Evolutionary conservation across 805 yeast genomes (phyloP), one percentile per base, ranked within the genome.

Genomic region (Metschnikowia kofuensis): DNA sequence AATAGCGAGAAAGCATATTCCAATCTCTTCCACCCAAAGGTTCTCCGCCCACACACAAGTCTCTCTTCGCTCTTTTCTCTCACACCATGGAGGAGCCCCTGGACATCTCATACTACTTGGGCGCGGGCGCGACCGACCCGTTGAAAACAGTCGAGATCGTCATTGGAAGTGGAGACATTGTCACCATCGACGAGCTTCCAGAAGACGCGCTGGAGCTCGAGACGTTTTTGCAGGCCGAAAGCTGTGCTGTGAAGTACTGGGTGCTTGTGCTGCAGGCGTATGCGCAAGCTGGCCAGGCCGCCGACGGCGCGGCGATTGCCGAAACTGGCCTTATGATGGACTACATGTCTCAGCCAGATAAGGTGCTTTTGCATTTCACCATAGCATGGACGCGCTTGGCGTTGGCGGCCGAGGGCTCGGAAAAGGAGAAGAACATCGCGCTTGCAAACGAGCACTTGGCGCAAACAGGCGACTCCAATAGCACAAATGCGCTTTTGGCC

Each of bases 151-250:
- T 82, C 56, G 87, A 83, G 65, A 85, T 92, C 60, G 97, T 96
- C 38, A 72, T 89, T 47, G 61, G 84, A 49, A 87, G 85, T 59
- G 76, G 77, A 4, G 96, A 90, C 68, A 87, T 89, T 52, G 96
- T 92, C 54, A 85, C 89, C 45, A 80, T 94, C 57, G 82, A 83
- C 34, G 98, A 92, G 61, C 74, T 90, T 48, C 96, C 96, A 5
- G 96, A 88, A 21, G 96, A 92, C 64, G 88, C 96, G 5, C 77
- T 82, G 40, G 98, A 94, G 61, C 75, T 94, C 53, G 82, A 87
- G 55, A 79, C 81, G 28, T 78, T 92, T 53, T 72, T 94, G 53
- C 85, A 87, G 53, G 88, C 87, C 55, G 98, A 94, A 69, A 80
- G 79, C 48, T 84, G 92, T 43, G 82, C 79, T 21, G 74, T 78